Conservation (phyloP, 2,329 filamentous ascomycete species). For the Ceratocystis lukuohia region DNA sequence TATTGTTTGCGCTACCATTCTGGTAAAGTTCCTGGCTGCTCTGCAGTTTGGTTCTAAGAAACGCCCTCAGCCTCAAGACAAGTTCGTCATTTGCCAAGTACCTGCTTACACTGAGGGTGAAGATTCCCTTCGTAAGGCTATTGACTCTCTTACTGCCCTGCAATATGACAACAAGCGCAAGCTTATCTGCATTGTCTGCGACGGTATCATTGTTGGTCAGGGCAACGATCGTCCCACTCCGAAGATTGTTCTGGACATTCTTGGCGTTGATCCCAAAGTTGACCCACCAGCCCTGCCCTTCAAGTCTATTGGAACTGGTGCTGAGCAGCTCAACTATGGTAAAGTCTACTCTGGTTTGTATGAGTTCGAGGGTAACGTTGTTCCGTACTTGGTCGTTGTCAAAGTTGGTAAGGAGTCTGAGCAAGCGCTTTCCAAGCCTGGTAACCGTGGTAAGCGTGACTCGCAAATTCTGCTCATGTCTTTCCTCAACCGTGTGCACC, state of each 20-base stretch:
- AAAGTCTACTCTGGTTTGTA: slow-evolving; percentile 98
- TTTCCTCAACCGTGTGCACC: slow-evolving; percentile 95
- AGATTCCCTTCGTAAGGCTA: slow-evolving; percentile 79
- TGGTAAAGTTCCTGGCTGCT: slow-evolving; percentile 81
- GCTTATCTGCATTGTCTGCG: slow-evolving; percentile 89
- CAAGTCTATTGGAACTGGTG: slow-evolving; percentile 79
- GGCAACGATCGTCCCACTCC: slow-evolving; percentile 95
- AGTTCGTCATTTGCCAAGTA: slow-evolving; percentile 97
- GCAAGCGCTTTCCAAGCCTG: slow-evolving; percentile 78
- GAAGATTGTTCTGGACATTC: slow-evolving; percentile 93
- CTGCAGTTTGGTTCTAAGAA: slow-evolving; percentile 88
- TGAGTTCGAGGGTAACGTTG: slow-evolving; percentile 93
- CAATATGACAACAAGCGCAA: slow-evolving; percentile 98
- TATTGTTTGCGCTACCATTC: slow-evolving; percentile 65
- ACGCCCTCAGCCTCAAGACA: slow-evolving; percentile 81
- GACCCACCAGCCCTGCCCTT: slow-evolving; percentile 90
- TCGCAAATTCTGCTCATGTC: slow-evolving; percentile 92
- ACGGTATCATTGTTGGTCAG: slow-evolving; percentile 90
- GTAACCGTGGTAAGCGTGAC: slow-evolving; percentile 96
- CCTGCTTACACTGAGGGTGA: slow-evolving; percentile 97
- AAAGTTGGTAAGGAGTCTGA: slow-evolving; percentile 97
- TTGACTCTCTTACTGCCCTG: slow-evolving; percentile 86
- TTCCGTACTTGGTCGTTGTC: slow-evolving; percentile 89
- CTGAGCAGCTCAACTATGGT: slow-evolving; percentile 90
- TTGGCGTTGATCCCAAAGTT: slow-evolving; percentile 92